These are phyloP conservation scores for Lepidium campestre DNA, from an alignment of 441 rosid species.

Conservation along the genomic window DNA sequence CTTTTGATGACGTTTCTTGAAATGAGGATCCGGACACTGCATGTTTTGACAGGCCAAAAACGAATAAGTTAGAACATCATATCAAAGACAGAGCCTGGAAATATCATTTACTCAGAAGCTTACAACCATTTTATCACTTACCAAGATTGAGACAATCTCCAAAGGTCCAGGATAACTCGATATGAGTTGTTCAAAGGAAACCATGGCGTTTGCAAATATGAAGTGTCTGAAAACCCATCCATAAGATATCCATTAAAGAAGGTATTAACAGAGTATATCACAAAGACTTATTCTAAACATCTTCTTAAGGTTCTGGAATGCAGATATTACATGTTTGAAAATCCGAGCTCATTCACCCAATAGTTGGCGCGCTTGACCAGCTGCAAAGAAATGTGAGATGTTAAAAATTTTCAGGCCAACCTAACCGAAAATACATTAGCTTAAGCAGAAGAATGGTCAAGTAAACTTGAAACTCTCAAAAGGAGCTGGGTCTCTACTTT, in stretches of 20 bases:
- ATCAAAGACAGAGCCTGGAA: neutral
- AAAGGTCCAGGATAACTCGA: constrained; percentile 76
- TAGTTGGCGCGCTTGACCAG: constrained; percentile 70
- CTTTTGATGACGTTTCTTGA: constrained; percentile 89
- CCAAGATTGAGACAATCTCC: constrained; percentile 80
- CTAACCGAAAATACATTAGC: constrained; percentile 20
- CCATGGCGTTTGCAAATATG: constrained; percentile 72
- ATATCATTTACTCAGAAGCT: neutral
- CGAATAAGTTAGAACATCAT: neutral
- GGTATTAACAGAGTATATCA: neutral
- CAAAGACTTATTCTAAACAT: neutral
- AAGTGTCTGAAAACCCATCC: constrained; percentile 53
- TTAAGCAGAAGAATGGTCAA: constrained; percentile 17
- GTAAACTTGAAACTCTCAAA: constrained; percentile 27
- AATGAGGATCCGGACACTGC: constrained; percentile 97
- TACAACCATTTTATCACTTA: constrained; percentile 25
- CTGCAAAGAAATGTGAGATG: constrained; percentile 39
- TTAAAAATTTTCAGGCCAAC: constrained; percentile 4
- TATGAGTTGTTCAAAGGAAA: constrained; percentile 59
- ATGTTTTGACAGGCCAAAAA: neutral
- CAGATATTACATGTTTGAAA: constrained; percentile 57
- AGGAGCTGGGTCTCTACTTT: constrained; percentile 52
- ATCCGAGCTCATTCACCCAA: constrained; percentile 75
- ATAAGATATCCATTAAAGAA: neutral
- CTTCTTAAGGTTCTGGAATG: neutral